Conservation (phyloP, 225 moss, liverwort and hornwort species). For the Ulota crispa region DNA sequence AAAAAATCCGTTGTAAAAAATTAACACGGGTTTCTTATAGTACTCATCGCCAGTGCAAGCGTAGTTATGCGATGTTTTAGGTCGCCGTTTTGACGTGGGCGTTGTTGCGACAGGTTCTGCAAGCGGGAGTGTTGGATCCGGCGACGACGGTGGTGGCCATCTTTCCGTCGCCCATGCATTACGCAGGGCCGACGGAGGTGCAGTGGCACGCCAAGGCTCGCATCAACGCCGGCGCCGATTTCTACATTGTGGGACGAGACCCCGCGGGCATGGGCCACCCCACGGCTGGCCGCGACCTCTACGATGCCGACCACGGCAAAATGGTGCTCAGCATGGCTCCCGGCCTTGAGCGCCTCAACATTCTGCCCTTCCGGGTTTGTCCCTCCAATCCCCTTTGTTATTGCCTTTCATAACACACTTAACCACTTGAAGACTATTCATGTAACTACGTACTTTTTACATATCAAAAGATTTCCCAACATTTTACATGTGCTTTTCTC, state of each 20-base stretch:
- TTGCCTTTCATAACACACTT: too few species aligned
- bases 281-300: constrained; percentile 75
- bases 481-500: too few species aligned
- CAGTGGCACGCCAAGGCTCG: constrained; percentile 99
- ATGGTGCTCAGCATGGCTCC: constrained; percentile 92
- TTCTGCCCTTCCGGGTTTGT: constrained; percentile 90
- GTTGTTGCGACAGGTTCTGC: constrained; percentile 52
- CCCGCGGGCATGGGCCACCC: constrained; percentile 98
- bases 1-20: too few species aligned
- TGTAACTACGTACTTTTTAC: too few species aligned
- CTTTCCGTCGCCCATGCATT: constrained; percentile 92
- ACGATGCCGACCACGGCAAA: constrained; percentile 88
- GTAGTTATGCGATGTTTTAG: too few species aligned
- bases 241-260: constrained; percentile 92
- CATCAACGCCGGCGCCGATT: constrained; percentile 90
- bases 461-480: too few species aligned
- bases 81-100: neutral
- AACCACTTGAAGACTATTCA: too few species aligned
- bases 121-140: constrained; percentile 78
- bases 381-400: too few species aligned
- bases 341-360: constrained; percentile 80
- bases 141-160: constrained; percentile 85
- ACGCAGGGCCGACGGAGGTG: constrained; percentile 92
- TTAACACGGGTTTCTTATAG: too few species aligned
- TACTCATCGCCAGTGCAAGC: too few species aligned